These are phyloP conservation scores for Pleurotus giganteus DNA, from an alignment of 768 basidiomycete species.

Conservation along the genomic window DNA sequence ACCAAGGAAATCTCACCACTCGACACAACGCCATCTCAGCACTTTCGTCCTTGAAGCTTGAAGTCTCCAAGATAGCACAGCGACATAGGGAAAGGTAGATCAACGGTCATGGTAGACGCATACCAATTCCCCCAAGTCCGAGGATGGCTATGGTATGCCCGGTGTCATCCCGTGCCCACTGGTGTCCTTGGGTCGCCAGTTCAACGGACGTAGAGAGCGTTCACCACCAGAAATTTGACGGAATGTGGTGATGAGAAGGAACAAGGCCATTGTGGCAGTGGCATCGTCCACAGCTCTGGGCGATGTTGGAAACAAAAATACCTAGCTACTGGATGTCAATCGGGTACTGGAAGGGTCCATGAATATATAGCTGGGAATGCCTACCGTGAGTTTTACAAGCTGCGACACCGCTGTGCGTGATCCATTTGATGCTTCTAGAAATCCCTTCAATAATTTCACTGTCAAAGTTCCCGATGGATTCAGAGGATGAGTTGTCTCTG, in stretches of 20 bases:
- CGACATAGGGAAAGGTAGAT: conserved; percentile 84
- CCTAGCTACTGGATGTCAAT: conserved; percentile 34
- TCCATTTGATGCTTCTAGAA: conserved; percentile 70
- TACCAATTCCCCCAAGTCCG: conserved; percentile 76
- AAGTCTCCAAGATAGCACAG: conserved; percentile 85
- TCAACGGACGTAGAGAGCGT: conserved; percentile 48
- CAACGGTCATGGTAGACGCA: conserved; percentile 68
- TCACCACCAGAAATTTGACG: conserved; percentile 73
- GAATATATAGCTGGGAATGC: conserved; percentile 11
- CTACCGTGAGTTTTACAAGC: conserved; percentile 71
- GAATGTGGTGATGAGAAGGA: conserved; percentile 74
- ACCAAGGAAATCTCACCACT: too few species aligned
- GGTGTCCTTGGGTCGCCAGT: conserved; percentile 60
- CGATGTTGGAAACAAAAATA: conserved; percentile 82
- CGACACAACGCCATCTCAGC: too few species aligned
- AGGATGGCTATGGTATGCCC: conserved; percentile 71
- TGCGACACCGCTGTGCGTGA: conserved; percentile 83
- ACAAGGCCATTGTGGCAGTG: conserved; percentile 86
- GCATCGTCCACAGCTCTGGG: conserved; percentile 89
- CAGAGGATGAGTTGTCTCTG: conserved; percentile 66
- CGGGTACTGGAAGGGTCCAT: background rate
- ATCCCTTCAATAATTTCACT: conserved; percentile 71
- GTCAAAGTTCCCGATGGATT: conserved; percentile 75
- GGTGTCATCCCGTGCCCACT: conserved; percentile 58
- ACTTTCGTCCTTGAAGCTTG: conserved; percentile 59